phyloP scores from a whole-genome alignment of 139 green algal genomes.

The Tetradesmus lagerheimii region DNA sequence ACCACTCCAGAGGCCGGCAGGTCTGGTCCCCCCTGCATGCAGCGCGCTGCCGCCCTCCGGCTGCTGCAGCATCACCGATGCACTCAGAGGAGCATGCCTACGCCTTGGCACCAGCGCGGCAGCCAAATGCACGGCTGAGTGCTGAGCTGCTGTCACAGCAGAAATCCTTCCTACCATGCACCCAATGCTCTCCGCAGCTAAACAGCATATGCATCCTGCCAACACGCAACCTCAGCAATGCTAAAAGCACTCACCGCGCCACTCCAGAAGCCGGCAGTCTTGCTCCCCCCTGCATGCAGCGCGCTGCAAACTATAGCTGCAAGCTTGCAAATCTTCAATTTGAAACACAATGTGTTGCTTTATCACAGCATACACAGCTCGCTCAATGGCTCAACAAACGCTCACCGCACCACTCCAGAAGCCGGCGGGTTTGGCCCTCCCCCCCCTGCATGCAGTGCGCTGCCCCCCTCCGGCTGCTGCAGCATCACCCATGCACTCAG shows the following conservation, averaged over 20 bases:
- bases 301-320: too few relatives aligned
- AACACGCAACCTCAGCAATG: too few relatives aligned
- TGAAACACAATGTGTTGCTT: too few relatives aligned
- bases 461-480: constrained; percentile 33
- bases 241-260: constrained; percentile 11
- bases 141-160: too few relatives aligned
- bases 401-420: constrained; percentile 42
- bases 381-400: too few relatives aligned
- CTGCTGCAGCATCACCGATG: constrained; percentile 13
- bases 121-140: background rate
- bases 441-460: constrained; percentile 5
- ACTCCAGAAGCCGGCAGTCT: constrained; percentile 30
- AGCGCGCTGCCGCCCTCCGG: constrained; percentile 1
- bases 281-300: constrained; percentile 18
- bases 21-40: constrained; percentile 25
- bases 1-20: constrained; percentile 28
- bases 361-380: too few relatives aligned
- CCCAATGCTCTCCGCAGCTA: too few relatives aligned
- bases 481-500: background rate
- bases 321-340: too few relatives aligned
- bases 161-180: too few relatives aligned
- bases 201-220: too few relatives aligned
- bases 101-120: too few relatives aligned
- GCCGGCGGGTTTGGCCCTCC: constrained; percentile 6
- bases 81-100: background rate